Percentiles rank a stretch among this genome's conserved stretches.
Conservation (phyloP, 2,329 filamentous ascomycete species). For the Camillea tinctor region DNA sequence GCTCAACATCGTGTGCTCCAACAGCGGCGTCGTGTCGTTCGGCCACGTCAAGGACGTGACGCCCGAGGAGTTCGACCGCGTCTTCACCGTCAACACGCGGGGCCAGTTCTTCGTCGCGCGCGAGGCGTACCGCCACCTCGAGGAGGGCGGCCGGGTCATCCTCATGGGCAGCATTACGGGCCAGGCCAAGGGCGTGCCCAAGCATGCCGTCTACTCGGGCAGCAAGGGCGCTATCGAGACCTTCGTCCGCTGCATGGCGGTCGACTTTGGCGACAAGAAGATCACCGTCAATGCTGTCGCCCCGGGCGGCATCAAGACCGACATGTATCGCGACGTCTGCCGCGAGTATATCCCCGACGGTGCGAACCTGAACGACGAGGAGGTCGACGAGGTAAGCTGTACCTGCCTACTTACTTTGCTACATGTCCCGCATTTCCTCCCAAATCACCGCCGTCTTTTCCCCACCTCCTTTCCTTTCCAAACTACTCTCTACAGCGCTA, state of each 20-base stretch:
- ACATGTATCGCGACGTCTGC: conserved; percentile 67
- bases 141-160: conserved; percentile 67
- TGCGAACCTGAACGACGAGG: conserved; percentile 53
- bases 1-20: conserved; percentile 69
- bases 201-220: conserved; percentile 72
- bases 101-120: conserved; percentile 73
- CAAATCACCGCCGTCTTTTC: too few relatives aligned
- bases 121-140: conserved; percentile 67
- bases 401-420: too few relatives aligned
- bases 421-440: too few relatives aligned
- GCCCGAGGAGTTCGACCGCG: conserved; percentile 69
- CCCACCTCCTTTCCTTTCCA: too few relatives aligned
- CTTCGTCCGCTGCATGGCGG: conserved; percentile 72
- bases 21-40: conserved; percentile 68
- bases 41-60: conserved; percentile 67
- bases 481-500: too few relatives aligned
- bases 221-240: conserved; percentile 76
- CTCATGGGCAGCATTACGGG: conserved; percentile 72
- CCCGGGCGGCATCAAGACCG: conserved; percentile 65
- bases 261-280: conserved; percentile 65
- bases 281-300: conserved; percentile 68
- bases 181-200: conserved; percentile 65
- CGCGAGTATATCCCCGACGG: conserved; percentile 62
- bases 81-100: conserved; percentile 66
- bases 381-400: conserved; percentile 56